phyloP scores from a whole-genome alignment of 176 grass and related monocot species.

The Rhipidocladum racemiflorum region DNA sequence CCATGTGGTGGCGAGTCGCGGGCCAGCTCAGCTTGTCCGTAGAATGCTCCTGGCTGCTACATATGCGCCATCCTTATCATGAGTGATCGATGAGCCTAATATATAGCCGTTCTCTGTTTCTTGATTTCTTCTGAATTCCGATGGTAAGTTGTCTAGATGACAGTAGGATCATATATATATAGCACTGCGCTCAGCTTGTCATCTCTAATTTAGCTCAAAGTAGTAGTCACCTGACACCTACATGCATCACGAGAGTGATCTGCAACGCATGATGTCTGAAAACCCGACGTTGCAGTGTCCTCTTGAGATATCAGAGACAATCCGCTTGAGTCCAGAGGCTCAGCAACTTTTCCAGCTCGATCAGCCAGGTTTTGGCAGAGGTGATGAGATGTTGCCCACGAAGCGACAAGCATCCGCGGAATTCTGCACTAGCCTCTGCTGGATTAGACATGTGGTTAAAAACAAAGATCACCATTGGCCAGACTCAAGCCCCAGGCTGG shows the following conservation, averaged over 20 bases:
- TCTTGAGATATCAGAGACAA: not conserved
- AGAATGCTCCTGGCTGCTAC: not conserved
- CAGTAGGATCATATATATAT: not conserved
- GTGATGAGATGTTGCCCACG: not conserved
- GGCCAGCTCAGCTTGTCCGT: constrained; percentile 23
- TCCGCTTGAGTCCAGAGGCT: not conserved
- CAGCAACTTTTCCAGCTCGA: not conserved
- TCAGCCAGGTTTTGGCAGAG: not conserved
- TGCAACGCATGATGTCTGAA: not conserved
- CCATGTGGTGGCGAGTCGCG: constrained; percentile 5
- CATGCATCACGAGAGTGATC: constrained; percentile 24
- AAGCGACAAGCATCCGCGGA: constrained; percentile 1
- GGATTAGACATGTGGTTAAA: not conserved
- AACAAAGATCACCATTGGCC: too few species aligned
- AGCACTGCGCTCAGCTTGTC: not conserved
- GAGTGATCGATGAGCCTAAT: not conserved
- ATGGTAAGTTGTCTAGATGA: not conserved
- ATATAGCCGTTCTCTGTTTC: not conserved
- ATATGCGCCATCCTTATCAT: constrained; percentile 1
- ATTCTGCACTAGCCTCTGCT: not conserved
- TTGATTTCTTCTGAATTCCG: not conserved
- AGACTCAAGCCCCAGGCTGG: too few species aligned
- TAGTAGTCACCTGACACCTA: not conserved
- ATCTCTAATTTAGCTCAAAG: not conserved
- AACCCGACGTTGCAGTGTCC: not conserved